Base-by-base conservation (phyloP, 2,329 filamentous ascomycete species). In the Pseudocercospora vitis region DNA sequence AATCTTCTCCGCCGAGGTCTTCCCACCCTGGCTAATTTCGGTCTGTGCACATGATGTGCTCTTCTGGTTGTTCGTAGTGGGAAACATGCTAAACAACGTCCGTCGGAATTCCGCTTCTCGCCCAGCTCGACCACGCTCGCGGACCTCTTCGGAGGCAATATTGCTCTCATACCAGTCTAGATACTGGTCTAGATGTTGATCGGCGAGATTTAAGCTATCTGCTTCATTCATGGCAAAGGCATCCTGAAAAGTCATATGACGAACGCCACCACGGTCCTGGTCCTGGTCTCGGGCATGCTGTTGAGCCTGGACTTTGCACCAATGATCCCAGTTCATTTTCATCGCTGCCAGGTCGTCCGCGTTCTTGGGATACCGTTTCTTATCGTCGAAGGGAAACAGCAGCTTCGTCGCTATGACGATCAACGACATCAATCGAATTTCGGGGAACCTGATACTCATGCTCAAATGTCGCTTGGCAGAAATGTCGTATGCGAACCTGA, bases 381-480 rank as follows among this genome's bases (percentile, higher is more conserved):
- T 64, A 18, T 75, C 74, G 63, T 89, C 83, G 39, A 96, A 83
- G 0, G 92, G 89, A 63, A 89, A 91, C 16, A 87, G 76, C 2
- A 96, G 70, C 64, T 96, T 96, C 3, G 87, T 84, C 3, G 87
- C 83, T 11, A 95, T 78, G 2, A 96, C 75, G 3, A 96, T 70
- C 3, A 89, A 74, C 3, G 85, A 78, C 51, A 90, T 76, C 1
- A 96, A 73, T 37, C 88, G 81, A 4, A 88, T 76, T 65, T 97
- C 94, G 0, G 94, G 90, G 57, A 87, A 80, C 47, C 83, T 76
- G 12, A 85, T 72, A 7, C 80, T 71, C 21, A 71, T 55, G 76
- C 71, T 55, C 73, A 71, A 48, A 58, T 52, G 65, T 49, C 11
- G 67, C 56, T 56, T 47, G 70, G 66, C 54, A 48, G 59, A 53